phyloP scores from a whole-genome alignment of 257 asterid genomes.

The Asclepias syriaca region DNA sequence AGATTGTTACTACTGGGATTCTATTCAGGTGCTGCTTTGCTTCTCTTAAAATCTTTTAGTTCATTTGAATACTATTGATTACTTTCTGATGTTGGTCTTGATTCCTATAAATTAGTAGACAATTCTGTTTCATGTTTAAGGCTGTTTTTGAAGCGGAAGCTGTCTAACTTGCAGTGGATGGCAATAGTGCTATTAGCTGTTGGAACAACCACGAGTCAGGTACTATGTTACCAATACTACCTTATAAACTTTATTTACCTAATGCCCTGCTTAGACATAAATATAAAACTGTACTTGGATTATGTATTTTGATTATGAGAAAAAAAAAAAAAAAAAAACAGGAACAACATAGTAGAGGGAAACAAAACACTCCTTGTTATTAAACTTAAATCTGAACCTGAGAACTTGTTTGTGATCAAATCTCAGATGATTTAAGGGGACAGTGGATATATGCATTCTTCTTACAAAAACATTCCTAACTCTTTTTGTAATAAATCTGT shows the following conservation, averaged over 20 bases:
- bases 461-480: background rate
- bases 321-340: background rate
- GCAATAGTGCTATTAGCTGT: slow-evolving; percentile 82
- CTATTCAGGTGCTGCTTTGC: slow-evolving; percentile 58
- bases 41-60: slow-evolving; percentile 11
- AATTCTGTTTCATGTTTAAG: slow-evolving; percentile 41
- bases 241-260: background rate
- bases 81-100: slow-evolving; percentile 3
- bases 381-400: too few species aligned
- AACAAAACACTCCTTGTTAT: background rate
- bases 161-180: slow-evolving; percentile 97
- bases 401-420: background rate
- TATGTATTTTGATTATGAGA: background rate
- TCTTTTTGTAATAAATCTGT: background rate
- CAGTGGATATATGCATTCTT: background rate
- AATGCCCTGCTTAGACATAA: background rate
- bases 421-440: background rate
- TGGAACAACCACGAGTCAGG: slow-evolving; percentile 98
- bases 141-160: slow-evolving; percentile 96
- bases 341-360: background rate
- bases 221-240: slow-evolving; percentile 15
- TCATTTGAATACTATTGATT: background rate
- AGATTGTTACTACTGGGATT: slow-evolving; percentile 92
- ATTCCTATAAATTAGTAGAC: slow-evolving; percentile 20
- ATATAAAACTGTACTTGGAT: background rate